Base-by-base conservation (phyloP, 352 stramenopile genomes). In the Phytophthora rubi region DNA sequence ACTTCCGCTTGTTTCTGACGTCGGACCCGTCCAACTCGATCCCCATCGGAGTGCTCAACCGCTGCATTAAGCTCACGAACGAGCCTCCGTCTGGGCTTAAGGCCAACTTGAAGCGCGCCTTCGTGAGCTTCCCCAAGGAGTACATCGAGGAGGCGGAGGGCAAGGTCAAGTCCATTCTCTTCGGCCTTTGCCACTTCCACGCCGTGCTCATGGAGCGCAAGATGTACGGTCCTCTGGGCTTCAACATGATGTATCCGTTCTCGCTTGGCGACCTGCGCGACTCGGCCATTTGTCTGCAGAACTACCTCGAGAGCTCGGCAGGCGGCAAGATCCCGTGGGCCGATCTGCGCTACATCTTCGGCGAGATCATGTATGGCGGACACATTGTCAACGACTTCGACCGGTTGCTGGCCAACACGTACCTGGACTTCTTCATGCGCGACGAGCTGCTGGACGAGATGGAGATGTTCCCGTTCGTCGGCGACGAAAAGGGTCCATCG, bases 181-280 rank as follows among this genome's bases (percentile, higher is more conserved):
- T 99, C 77, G 97, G 95, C 0, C 79, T 99, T 3, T 99, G 97
- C 79, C 91, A 99, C 81, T 99, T 99, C 78, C 97, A 99, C 73
- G 96, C 96, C 10, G 88, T 99, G 56, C 92, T 99, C 59, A 98
- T 99, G 92, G 97, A 99, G 75, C 89, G 97, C 35, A 99, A 99
- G 75, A 97, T 98, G 82, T 99, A 98, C 73, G 97, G 97, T 4
- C 93, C 96, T 13, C 94, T 98, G 61, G 97, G 97, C n/a, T 99
- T 98, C 83, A 99, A 99, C 71, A 99, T 99, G 96, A 98, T 98
- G 81, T 99, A 99, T 70, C 96, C 96, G 5, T 99, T 99, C 77
- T 98, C 92, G 26, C 92, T 99, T 54, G 96, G 97, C 15, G 97
- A 99, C 72, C 81, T 99, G 58, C 91, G 93, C 39, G 97, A 99